A percentile compares a stretch with the other conserved stretches of the same genome.
Evolutionary conservation across 805 yeast species (phyloP).

Genomic region (Myxozyma mucilagina): DNA sequence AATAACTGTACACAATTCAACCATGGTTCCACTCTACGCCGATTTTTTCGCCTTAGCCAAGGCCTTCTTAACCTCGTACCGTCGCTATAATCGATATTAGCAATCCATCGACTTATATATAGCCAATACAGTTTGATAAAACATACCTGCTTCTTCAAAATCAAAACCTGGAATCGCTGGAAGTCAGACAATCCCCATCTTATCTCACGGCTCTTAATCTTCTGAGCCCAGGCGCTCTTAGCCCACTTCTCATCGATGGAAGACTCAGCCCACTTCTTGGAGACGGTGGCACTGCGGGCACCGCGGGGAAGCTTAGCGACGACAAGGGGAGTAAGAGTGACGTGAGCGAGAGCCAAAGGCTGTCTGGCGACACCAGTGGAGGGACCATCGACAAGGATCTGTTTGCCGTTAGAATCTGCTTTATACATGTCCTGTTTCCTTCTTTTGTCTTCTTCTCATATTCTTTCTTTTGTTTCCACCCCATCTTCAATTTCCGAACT

Average conservation of each 20-base stretch:
- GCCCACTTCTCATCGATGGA: conserved; percentile 89
- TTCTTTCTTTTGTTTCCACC: not conserved
- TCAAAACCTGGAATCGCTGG: conserved; percentile 99
- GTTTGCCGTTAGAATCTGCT: conserved; percentile 8
- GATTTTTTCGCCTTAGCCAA: conserved; percentile 75
- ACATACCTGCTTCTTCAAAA: conserved; percentile 85
- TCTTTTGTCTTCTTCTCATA: not conserved
- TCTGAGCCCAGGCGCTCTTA: conserved; percentile 95
- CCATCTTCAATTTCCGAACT: not conserved
- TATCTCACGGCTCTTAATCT: conserved; percentile 91
- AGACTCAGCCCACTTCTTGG: conserved; percentile 92
- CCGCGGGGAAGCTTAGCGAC: conserved; percentile 89
- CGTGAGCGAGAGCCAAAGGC: conserved; percentile 81
- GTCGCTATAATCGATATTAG: conserved; percentile 47
- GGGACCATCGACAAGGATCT: conserved; percentile 97
- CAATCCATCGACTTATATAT: not conserved
- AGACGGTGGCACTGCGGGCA: conserved; percentile 78
- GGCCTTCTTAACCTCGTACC: conserved; percentile 92
- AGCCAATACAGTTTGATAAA: not conserved
- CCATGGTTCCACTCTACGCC: conserved; percentile 21
- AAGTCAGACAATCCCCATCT: conserved; percentile 93
- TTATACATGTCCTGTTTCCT: not conserved
- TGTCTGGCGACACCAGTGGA: conserved; percentile 85
- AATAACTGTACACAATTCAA: conserved; percentile 23
- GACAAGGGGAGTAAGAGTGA: conserved; percentile 90